Evolutionary conservation across 2,329 filamentous ascomycete genomes (phyloP).

Genomic region (Cercospora sp.): DNA sequence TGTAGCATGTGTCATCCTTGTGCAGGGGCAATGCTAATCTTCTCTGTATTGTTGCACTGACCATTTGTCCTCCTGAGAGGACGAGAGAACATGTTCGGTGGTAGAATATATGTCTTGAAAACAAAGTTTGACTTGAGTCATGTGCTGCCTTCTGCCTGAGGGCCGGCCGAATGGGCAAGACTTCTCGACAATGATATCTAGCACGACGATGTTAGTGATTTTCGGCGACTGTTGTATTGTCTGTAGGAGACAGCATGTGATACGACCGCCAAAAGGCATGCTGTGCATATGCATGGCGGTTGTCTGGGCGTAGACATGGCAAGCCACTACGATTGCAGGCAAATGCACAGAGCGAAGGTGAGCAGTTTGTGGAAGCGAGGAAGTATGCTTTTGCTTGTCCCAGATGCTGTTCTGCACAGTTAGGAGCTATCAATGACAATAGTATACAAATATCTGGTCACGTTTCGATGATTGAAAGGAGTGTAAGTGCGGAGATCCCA

Average conservation of each 20-base stretch:
- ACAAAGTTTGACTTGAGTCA: not conserved
- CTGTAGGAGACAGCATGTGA: no score
- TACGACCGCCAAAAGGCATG: no score
- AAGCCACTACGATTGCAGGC: not conserved
- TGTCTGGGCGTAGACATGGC: not conserved
- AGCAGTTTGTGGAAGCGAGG: not conserved
- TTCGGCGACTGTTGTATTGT: no score
- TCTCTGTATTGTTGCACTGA: slow-evolving; percentile 45
- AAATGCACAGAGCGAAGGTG: not conserved
- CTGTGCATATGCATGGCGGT: no score
- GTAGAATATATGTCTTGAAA: not conserved
- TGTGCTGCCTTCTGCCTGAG: not conserved
- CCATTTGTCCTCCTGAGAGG: slow-evolving; percentile 1
- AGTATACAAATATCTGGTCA: not conserved
- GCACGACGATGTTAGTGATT: no score
- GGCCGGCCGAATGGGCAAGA: no score
- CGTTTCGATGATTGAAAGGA: not conserved
- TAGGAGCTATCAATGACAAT: not conserved
- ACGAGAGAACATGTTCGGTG: not conserved
- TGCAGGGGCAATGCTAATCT: slow-evolving; percentile 62
- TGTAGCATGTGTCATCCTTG: slow-evolving; percentile 36
- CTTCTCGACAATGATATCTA: no score
- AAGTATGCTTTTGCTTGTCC: not conserved
- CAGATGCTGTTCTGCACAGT: not conserved
- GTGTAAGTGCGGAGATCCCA: not conserved